Evolutionary conservation across 108 stramenopile genomes (phyloP), one percentile per base, ranked within the genome.

Genomic region (Skeletonema costatum): DNA sequence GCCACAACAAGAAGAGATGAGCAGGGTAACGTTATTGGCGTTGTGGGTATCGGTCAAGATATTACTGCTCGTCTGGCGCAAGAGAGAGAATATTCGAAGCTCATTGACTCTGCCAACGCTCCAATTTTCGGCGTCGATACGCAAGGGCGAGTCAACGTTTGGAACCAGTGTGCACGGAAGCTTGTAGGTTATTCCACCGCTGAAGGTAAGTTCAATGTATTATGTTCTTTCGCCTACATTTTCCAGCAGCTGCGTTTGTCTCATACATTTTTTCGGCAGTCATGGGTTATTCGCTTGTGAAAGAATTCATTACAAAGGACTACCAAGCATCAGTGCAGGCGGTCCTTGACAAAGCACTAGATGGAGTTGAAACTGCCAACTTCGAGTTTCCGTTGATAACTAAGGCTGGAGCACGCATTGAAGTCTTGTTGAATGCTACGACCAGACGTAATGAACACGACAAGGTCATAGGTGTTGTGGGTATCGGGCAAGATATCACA

Each of bases 401-500:
- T 2, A 83, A 83, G 51, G 61, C 32, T 2, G 61, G 76, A 9
- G 36, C 35, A 10, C 65, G 77, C 31, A 46, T 83, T 10, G 70
- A 83, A 68, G 74, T 83, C 2, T 56, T 83, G 32, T 77, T 83
- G 2, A 94, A 92, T 75, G 91, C 83, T 14, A 94, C 88, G 1
- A 82, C 90, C 10, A 73, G 89, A 36, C 80, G 89, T 17, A 80
- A 94, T 78, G 81, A 79, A 35, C 85, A 89, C 2, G 85, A 83
- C 30, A 72, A 68, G 36, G 71, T 92, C 32, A 85, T 92, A n/a
- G 93, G 93, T 66, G 88, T 82, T 32, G 77, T 83, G 8, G 82
- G 82, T 31, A 83, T 83, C 13, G 82, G 77, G 0, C 92, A 93
- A 68, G 92, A 93, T 74, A 88, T 93, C 41, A 93, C 25, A 25